These are phyloP conservation scores for Flaveria trinervia DNA, from an alignment of 129 eudicot genomes.

Conservation along the genomic window DNA sequence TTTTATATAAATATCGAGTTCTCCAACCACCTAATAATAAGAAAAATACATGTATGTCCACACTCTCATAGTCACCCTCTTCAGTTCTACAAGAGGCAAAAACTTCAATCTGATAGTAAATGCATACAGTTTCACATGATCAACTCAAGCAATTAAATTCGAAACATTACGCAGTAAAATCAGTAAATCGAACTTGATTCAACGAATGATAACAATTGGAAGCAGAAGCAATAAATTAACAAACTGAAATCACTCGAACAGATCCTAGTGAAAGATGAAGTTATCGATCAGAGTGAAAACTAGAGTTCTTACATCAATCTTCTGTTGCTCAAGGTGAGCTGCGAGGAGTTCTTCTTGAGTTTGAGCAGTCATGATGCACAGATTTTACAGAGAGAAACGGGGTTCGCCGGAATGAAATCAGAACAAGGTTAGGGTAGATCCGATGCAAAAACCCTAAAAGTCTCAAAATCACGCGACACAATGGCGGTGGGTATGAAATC, in stretches of 20 bases:
- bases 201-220: too few relatives aligned
- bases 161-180: too few relatives aligned
- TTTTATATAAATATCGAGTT: too few relatives aligned
- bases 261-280: conserved; percentile 11
- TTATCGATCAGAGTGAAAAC: not conserved
- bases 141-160: not conserved
- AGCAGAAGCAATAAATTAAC: too few relatives aligned
- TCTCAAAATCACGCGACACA: not conserved
- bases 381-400: not conserved
- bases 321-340: conserved; percentile 78
- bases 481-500: too few relatives aligned
- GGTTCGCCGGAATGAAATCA: not conserved
- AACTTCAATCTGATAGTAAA: not conserved
- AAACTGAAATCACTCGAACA: not conserved
- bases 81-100: too few relatives aligned
- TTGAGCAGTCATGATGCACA: conserved; percentile 66
- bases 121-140: conserved; percentile 12
- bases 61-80: too few relatives aligned
- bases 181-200: too few relatives aligned
- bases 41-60: too few relatives aligned
- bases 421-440: not conserved
- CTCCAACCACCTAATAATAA: too few relatives aligned
- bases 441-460: conserved; percentile 28
- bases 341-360: conserved; percentile 80
- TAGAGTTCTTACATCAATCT: conserved; percentile 55